phyloP scores from a whole-genome alignment of 345 rosid species.

The Linum lewisii region DNA sequence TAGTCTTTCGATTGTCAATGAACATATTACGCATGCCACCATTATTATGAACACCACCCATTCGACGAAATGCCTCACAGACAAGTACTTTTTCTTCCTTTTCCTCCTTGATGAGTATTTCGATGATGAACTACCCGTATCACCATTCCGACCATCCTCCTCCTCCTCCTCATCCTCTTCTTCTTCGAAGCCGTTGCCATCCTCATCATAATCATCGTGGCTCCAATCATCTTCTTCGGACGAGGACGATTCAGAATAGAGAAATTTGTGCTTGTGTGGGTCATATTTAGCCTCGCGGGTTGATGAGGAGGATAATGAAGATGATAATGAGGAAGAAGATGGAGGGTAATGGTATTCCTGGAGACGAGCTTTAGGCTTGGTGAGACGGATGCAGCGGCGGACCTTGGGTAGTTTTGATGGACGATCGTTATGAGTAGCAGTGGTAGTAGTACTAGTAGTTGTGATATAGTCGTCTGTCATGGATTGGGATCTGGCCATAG shows the following conservation, averaged over 20 bases:
- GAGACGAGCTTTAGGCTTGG: background rate
- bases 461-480: background rate
- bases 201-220: background rate
- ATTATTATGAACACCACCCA: background rate
- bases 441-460: no score
- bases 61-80: background rate
- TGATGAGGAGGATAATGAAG: background rate
- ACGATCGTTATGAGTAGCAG: background rate
- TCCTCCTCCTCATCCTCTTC: no score
- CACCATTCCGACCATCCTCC: no score
- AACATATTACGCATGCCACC: background rate
- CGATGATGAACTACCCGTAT: background rate
- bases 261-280: background rate
- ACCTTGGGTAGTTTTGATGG: background rate
- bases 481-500: background rate
- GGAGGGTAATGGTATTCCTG: background rate
- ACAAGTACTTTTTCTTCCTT: background rate
- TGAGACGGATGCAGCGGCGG: background rate
- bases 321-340: background rate
- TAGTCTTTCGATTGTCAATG: background rate
- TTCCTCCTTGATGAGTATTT: background rate
- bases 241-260: background rate
- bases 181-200: background rate
- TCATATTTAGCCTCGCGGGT: background rate
- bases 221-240: background rate